Percentiles rank a stretch among this genome's conserved stretches.
These are phyloP conservation scores for Mortierella sp. DNA, from an alignment of 371 early-diverging fungal genomes.

Conservation along the genomic window DNA sequence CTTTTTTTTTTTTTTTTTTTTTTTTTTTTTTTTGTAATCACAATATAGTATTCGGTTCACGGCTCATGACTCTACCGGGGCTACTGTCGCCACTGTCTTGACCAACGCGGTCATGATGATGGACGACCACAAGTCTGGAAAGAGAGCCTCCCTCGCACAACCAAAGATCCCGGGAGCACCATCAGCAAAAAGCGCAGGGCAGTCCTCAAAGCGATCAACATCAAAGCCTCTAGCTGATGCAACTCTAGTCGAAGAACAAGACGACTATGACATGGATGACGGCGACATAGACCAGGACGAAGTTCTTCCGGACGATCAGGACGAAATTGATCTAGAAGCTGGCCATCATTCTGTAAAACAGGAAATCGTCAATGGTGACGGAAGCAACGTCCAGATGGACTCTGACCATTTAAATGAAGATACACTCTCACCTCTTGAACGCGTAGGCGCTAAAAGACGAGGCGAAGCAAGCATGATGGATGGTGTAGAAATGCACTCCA, in stretches of 20 bases:
- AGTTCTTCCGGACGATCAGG: slow-evolving; percentile 23
- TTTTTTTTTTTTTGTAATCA: slow-evolving; percentile 1
- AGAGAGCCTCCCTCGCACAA: slow-evolving; percentile 53
- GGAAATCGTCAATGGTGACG: not conserved
- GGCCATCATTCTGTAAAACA: slow-evolving; percentile 28
- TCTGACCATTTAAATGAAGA: slow-evolving; percentile 34
- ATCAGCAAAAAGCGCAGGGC: slow-evolving; percentile 4
- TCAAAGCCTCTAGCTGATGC: not conserved
- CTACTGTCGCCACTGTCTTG: slow-evolving; percentile 80
- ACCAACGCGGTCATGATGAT: slow-evolving; percentile 96
- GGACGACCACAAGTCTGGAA: slow-evolving; percentile 94
- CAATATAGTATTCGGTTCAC: slow-evolving; percentile 74
- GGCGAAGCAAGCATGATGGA: slow-evolving; percentile 41
- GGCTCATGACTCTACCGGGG: slow-evolving; percentile 76
- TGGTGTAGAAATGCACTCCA: slow-evolving; percentile 26
- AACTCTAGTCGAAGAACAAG: not conserved
- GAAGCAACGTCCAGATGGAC: slow-evolving; percentile 3
- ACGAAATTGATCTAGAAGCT: slow-evolving; percentile 46
- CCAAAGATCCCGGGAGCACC: slow-evolving; percentile 17
- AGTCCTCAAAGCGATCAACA: not conserved
- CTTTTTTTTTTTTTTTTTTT: no score
- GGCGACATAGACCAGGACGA: slow-evolving; percentile 46
- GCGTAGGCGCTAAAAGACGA: slow-evolving; percentile 36
- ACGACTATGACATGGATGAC: slow-evolving; percentile 34
- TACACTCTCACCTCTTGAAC: slow-evolving; percentile 29